Base-by-base conservation (phyloP, 1,284 basidiomycete genomes). In the Ceratobasidium sp. region DNA sequence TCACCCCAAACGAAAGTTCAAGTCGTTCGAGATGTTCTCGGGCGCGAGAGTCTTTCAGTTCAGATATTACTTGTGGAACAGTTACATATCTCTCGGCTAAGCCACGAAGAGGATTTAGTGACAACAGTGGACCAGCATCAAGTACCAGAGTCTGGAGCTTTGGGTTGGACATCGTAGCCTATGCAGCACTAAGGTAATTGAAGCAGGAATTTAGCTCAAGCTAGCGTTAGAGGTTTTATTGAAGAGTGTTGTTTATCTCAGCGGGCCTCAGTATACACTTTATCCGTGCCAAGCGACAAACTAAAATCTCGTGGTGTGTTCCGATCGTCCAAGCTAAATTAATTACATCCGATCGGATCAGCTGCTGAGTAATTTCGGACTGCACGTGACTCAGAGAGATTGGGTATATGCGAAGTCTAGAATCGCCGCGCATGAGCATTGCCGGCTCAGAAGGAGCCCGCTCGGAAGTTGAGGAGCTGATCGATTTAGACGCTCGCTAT, bases 101-200 rank as follows among this genome's bases (percentile, higher is more conserved):
- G 13, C 95, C 95, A 20, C 95, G 90, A 26, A 98, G 88, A 1
- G 96, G 95, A 0, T 94, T 93, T 1, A 97, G 88, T 2, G 95
- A 94, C 5, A 98, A 90, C 0, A 98, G 88, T 0, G 97, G 96
- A 1, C 95, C 96, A 0, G 96, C 94, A 89, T 98, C 97, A 73
- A 98, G 92, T 7, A 98, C 92, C 12, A 98, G 90, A 81, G 90
- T 91, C 85, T 91, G 93, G 86, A 96, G 85, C 10, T 81, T 82
- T 15, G 84, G 82, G 6, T 67, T 78, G 42, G 80, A 58, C 56
- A 77, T 66, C 20, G 42, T n/a, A 23, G 40, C 33, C 18, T 13
- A 10, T 23, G 51, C 55, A 12, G 18, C 28, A 9, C 15, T 13
- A 28, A 5, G 12, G 20, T 7, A 42, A 42, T 12, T 42, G 15